Evolutionary conservation across 2,329 filamentous ascomycete species (phyloP), one percentile per base, ranked within the genome.

Genomic region (Aspergillus chevalieri): DNA sequence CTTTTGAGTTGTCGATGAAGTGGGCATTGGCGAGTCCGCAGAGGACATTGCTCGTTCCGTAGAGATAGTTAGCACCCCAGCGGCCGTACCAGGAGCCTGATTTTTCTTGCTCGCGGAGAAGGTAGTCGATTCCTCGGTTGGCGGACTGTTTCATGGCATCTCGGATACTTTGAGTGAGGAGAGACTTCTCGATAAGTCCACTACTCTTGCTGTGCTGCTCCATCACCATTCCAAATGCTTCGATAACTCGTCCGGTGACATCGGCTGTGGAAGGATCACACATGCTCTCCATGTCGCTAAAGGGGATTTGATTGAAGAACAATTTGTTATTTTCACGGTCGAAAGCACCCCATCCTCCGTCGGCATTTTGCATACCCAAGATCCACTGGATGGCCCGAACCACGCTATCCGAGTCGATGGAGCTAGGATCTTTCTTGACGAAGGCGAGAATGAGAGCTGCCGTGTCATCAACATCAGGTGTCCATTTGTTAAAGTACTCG

Each of bases 271-370:
- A 65, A 1, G 64, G 61, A 43, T 72, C 68, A 38, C 62, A 69
- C 12, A 72, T 54, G 9, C 52, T 54, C 19, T 66, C 55, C 59
- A 68, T 68, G 47, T 72, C 67, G 28, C 58, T 64, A 52, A 72
- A 72, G 1, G 67, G 66, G 24, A 67, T 64, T 17, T 61, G 61
- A 41, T 71, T 66, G 5, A 70, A 51, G 26, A 59, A 70, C 1
- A 61, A 47, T 26, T 57, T 55, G 47, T 70, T 54, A 46, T 70
- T 71, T 5, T 67, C 56, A 3, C 50, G 28, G 44, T 71, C 68
- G 43, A 71, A 71, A 5, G 63, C 63, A 2, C 47, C 66, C 67
- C 65, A 71, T 0, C 68, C 68, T 28, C 67, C 67, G 46, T 71
- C 68, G 1, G 36, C n/a, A 47, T 66, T 67, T 39, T 71, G 67